Conservation (phyloP, 495 filamentous ascomycete species). For the Mytilinidion resinicola region DNA sequence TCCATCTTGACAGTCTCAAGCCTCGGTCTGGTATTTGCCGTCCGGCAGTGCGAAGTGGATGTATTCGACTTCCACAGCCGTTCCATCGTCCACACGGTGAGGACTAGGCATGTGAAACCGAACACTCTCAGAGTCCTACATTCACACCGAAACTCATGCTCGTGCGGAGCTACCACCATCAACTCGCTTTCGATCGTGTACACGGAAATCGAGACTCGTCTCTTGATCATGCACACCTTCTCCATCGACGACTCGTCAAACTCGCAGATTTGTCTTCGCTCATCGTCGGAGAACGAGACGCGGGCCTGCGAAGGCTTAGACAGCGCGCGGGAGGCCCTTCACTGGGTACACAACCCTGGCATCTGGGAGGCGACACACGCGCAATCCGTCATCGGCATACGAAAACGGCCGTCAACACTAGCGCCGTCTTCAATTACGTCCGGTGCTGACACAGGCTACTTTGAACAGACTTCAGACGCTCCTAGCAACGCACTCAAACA, state of each 20-base stretch:
- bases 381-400: conserved; percentile 38
- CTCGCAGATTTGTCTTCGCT: conserved; percentile 27
- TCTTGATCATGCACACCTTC: conserved; percentile 32
- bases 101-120: conserved; percentile 45
- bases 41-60: conserved; percentile 45
- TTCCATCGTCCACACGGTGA: conserved; percentile 49
- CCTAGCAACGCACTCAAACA: conserved; percentile 10
- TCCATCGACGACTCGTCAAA: conserved; percentile 15
- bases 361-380: conserved; percentile 39
- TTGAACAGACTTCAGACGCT: background rate
- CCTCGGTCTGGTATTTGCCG: conserved; percentile 46
- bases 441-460: conserved; percentile 5
- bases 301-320: conserved; percentile 33
- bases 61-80: conserved; percentile 48
- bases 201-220: conserved; percentile 22
- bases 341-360: conserved; percentile 38
- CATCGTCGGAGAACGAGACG: conserved; percentile 9
- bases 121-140: conserved; percentile 36
- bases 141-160: conserved; percentile 21
- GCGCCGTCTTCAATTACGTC: conserved; percentile 17
- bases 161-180: conserved; percentile 25
- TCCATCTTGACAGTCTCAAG: conserved; percentile 38
- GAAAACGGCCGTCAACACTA: conserved; percentile 30
- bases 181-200: conserved; percentile 30
- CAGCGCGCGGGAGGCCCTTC: conserved; percentile 27